These are phyloP conservation scores for Stellera chamaejasme DNA, from an alignment of 345 rosid species.

Conservation along the genomic window DNA sequence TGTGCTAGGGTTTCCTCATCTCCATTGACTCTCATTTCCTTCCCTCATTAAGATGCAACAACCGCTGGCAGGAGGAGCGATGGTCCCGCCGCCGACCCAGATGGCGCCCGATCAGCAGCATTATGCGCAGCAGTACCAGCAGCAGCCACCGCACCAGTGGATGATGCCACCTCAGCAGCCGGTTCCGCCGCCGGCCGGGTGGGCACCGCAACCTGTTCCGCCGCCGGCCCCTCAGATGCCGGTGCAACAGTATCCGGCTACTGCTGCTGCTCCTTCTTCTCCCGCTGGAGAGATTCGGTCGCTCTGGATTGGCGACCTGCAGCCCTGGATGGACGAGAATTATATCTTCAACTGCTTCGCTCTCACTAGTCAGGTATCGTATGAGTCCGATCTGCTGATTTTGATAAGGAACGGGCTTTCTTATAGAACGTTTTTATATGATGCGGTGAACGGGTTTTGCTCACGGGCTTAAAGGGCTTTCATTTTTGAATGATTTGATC, in stretches of 20 bases:
- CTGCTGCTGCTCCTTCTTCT: constrained; percentile 7
- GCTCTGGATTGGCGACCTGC: constrained; percentile 91
- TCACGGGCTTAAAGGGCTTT: no score
- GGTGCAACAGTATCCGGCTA: constrained; percentile 28
- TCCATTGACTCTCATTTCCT: no score
- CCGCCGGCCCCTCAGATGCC: constrained; percentile 37
- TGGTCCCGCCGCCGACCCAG: constrained; percentile 25
- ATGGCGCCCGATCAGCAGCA: constrained; percentile 31
- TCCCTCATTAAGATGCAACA: constrained; percentile 63
- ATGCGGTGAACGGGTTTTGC: no score
- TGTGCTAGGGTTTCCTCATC: no score
- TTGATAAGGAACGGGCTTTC: background rate
- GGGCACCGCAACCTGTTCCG: constrained; percentile 72
- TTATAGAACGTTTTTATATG: background rate
- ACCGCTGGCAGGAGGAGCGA: constrained; percentile 50
- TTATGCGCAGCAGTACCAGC: constrained; percentile 30
- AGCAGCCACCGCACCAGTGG: constrained; percentile 38
- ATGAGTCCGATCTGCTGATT: background rate
- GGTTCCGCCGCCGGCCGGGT: constrained; percentile 66
- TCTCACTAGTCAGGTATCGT: constrained; percentile 56
- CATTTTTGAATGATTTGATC: no score
- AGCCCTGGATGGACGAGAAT: constrained; percentile 90
- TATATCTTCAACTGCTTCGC: constrained; percentile 55
- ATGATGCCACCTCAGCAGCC: constrained; percentile 53
- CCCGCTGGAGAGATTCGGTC: constrained; percentile 51